Evolutionary conservation across 1,284 basidiomycete genomes (phyloP), one percentile per base, ranked within the genome.

Genomic region (Heterobasidion parviporum): DNA sequence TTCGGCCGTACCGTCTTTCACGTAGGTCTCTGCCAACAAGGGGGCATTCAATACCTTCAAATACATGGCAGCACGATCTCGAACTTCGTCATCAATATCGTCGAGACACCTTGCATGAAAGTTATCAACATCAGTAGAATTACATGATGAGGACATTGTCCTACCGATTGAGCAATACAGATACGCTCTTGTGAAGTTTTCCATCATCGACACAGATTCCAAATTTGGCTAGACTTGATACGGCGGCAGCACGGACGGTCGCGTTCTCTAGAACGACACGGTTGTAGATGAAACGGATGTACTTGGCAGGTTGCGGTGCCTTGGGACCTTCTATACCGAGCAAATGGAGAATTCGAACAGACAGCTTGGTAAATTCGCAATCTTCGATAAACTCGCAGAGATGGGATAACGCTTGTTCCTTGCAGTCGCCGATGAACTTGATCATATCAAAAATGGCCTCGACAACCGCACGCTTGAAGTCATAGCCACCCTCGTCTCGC

Each of bases 381-480:
- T 99, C 97, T 74, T 99, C 97, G 70, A 99, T 99, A 71, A 99
- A 99, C 71, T 99, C 97, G 79, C 97, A 99, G n/a, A 99, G 82
- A 68, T 99, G 94, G 10, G 94, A 94, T 47, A 99, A 82, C 1
- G 97, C 97, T 73, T 89, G 89, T 69, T 98, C 97, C 72, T 98
- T 97, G 75, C 89, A 92, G 58, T 98, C 96, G 50, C 78, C 76
- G 66, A 99, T 98, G 74, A 87, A 98, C 71, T 96, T 97, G 81
- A 99, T 93, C 97, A 99, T 99, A 72, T 99, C 96, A 71, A 99
- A 99, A 70, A 99, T 99, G 49, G 97, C 96, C 72, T 99, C 97
- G 44, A 99, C 96, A 48, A 99, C 94, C 3, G 96, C 94, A 51
- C 95, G 91, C 77, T 99, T 99, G 81, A 98, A 99, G 68, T 99